Base-by-base conservation (phyloP, 768 basidiomycete species). In the Hypsizygus marmoreus region DNA sequence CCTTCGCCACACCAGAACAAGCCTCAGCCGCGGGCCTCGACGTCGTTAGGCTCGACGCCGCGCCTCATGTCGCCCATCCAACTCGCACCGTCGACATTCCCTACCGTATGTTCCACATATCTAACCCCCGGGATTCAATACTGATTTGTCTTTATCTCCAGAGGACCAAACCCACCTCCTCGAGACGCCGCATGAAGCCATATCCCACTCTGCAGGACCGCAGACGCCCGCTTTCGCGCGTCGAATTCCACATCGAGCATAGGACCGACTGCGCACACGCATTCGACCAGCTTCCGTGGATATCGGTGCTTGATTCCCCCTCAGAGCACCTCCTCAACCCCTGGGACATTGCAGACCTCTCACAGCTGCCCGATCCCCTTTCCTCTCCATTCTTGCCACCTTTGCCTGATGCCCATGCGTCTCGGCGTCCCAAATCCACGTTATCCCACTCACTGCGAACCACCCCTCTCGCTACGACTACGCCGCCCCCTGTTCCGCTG, bases 241-340 rank as follows among this genome's bases (percentile, higher is more conserved):
- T 57, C 41, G 51, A 57, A 12, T 53, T 40, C 31, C 58, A 50
- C 22, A 43, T 72, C 46, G 68, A 72, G 31, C 54, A n/a, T n/a
- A n/a, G n/a, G n/a, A n/a, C 69, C 29, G 9, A 29, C 10, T 62
- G 67, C 14, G 38, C 53, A 24, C 71, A 72, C 34, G 44, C 60
- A 3, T 84, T 87, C 59, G 85, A 87, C 66, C 68, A 73, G 20
- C 74, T 88, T 8, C 82, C 85, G 4, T 88, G 85, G 84, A 81
- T 84, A 41, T 71, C 82, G 19, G 71, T 77, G 6, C 66, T 86
- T 39, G 79, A 86, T 40, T 48, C 65, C 40, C 50, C 76, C 5
- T 68, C 75, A 11, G 70, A n/a, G n/a, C n/a, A 76, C 41, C 54
- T 56, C 46, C 44, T 68, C 55, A 68, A 72, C 55, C 65, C 65